Evolutionary conservation across 2,329 filamentous ascomycete species (phyloP), one percentile per base, ranked within the genome.

Genomic region (Aspergillus persii): DNA sequence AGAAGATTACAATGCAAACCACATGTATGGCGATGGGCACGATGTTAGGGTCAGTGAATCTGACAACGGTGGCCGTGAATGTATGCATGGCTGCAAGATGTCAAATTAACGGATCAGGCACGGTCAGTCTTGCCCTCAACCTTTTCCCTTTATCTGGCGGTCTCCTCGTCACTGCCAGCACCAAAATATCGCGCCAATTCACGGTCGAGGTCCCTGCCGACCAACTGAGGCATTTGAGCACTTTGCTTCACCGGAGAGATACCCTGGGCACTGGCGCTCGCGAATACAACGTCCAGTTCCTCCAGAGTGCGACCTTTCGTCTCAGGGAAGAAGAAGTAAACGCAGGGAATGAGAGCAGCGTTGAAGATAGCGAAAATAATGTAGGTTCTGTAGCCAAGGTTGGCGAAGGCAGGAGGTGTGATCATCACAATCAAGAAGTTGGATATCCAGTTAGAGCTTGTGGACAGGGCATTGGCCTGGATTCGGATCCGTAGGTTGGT

Each of bases 341-440:
- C 80, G 8, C 79, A 76, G 0, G 83, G 83, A 11, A 84, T 75
- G 66, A 84, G 83, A 61, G 76, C 75, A 9, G 80, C 80, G 65
- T 84, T 84, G 63, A 78, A 84, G 26, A 81, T 80, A 11, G 80
- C 81, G 61, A 83, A 83, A 60, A 83, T 81, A 50, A 83, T 77
- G 68, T 85, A 85, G 0, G 82, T 84, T 60, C 78, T 72, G 63
- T 82, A 85, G 0, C 76, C 74, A 58, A 85, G 84, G 55, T 78
- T 82, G 4, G 74, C 71, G 61, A 88, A 84, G 4, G 85, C 83
- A 2, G 84, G 79, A 0, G 86, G 86, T 0, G 86, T 87, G 53
- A 89, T 83, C 81, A 87, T 86, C 50, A 89, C 86, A 29, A 89
- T 84, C 66, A 87, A 87, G 72, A 88, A 88, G 71, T 86, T 85